These are phyloP conservation scores for Epichloe gansuensis DNA, from an alignment of 2,329 filamentous ascomycete species.

Conservation along the genomic window DNA sequence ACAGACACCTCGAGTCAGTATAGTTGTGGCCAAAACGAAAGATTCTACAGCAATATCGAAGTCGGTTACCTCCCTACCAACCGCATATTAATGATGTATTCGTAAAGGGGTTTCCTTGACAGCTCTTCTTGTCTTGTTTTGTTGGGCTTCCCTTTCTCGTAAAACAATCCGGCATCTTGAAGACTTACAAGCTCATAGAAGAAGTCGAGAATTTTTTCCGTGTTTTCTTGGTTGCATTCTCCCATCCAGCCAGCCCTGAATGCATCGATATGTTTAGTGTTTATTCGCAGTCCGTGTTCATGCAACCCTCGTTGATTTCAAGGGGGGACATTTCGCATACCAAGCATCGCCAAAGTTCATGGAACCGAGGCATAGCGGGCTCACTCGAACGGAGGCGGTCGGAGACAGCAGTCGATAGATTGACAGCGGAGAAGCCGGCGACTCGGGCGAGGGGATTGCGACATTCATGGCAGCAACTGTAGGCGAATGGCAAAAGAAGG, in stretches of 20 bases:
- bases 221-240: conserved; percentile 47
- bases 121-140: not conserved
- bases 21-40: not conserved
- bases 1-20: not conserved
- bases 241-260: conserved; percentile 46
- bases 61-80: conserved; percentile 15
- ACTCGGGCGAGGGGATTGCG: conserved; percentile 26
- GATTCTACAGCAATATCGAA: not conserved
- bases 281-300: not conserved
- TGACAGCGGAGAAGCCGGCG: conserved; percentile 46
- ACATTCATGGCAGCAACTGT: conserved; percentile 7
- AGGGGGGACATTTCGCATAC: conserved; percentile 12
- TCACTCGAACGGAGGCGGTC: conserved; percentile 52
- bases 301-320: not conserved
- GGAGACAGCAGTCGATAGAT: conserved; percentile 55
- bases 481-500: not conserved
- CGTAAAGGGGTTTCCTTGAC: not conserved
- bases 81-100: not conserved
- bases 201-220: conserved; percentile 52
- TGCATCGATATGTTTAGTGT: not conserved
- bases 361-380: conserved; percentile 49
- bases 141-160: not conserved
- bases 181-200: conserved; percentile 41
- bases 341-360: conserved; percentile 53
- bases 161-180: not conserved